phyloP scores from a whole-genome alignment of 1,284 basidiomycete species.

The Trichosporon faecale region DNA sequence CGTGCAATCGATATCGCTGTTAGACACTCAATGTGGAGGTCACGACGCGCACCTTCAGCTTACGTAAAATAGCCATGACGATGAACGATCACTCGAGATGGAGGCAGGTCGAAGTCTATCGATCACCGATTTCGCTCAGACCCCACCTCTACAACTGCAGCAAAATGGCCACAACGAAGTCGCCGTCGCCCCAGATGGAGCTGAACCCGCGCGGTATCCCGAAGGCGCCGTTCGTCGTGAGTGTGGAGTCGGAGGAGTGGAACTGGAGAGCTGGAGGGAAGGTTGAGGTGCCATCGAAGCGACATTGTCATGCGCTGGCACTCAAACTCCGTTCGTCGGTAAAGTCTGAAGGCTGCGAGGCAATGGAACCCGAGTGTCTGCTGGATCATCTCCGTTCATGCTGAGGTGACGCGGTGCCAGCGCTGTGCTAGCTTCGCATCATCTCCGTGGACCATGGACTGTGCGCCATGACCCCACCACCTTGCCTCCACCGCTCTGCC shows the following conservation, averaged over 20 bases:
- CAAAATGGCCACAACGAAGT: slow-evolving; percentile 4
- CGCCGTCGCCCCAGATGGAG: slow-evolving; percentile 48
- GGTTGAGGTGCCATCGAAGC: too few relatives aligned
- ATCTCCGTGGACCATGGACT: too few relatives aligned
- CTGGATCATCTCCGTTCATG: too few relatives aligned
- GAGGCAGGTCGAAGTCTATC: slow-evolving; percentile 2
- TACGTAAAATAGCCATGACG: background rate
- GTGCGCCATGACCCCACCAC: background rate
- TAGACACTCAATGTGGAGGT: background rate
- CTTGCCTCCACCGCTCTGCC: background rate
- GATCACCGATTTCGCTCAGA: background rate
- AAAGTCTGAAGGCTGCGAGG: too few relatives aligned
- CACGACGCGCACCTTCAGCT: background rate
- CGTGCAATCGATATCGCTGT: too few relatives aligned
- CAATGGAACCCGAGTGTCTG: too few relatives aligned
- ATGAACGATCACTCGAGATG: background rate
- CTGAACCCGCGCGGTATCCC: slow-evolving; percentile 90
- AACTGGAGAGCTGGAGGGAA: too few relatives aligned
- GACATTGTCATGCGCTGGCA: background rate
- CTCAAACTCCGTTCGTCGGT: too few relatives aligned
- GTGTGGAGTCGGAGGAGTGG: slow-evolving; percentile 42
- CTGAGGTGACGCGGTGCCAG: too few relatives aligned
- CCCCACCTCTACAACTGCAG: background rate
- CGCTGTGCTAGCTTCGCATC: too few relatives aligned
- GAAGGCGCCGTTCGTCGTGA: slow-evolving; percentile 87